phyloP scores from a whole-genome alignment of 345 rosid genomes.

The Pistacia atlantica region DNA sequence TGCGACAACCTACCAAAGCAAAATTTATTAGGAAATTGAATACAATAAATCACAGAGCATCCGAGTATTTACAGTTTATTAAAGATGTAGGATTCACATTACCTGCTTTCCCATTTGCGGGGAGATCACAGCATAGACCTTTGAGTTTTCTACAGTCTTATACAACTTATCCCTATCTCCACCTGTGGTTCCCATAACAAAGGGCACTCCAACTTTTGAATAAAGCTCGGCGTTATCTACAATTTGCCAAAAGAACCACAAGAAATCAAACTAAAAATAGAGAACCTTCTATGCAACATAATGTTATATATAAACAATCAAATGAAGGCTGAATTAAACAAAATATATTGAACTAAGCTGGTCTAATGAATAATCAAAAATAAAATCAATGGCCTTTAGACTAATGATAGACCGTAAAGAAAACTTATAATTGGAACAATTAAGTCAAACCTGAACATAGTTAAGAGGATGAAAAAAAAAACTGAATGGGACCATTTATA shows the following conservation, averaged over 20 bases:
- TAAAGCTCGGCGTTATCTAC: conserved; percentile 83
- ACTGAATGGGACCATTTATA: not conserved
- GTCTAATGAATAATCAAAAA: not conserved
- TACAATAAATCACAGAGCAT: conserved; percentile 5
- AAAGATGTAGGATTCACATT: conserved; percentile 16
- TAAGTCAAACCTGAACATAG: not conserved
- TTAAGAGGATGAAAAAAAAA: not conserved
- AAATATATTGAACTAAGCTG: not conserved
- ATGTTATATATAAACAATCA: not conserved
- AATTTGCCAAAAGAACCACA: conserved; percentile 17
- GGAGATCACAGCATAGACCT: conserved; percentile 83
- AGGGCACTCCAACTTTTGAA: conserved; percentile 91
- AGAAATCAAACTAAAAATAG: not conserved
- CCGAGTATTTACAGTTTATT: not conserved
- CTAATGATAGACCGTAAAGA: not conserved
- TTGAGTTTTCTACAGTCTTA: conserved; percentile 71
- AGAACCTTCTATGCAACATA: not conserved
- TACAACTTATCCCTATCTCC: conserved; percentile 73
- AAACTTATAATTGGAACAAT: not conserved
- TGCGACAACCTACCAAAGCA: conserved; percentile 75
- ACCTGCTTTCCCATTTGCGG: conserved; percentile 99
- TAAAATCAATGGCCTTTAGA: not conserved
- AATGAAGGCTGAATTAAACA: not conserved
- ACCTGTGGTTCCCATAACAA: conserved; percentile 97
- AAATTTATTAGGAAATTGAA: conserved; percentile 22